Base-by-base conservation (phyloP, 208 protist genomes). In the Endotrypanum monterogeii region DNA sequence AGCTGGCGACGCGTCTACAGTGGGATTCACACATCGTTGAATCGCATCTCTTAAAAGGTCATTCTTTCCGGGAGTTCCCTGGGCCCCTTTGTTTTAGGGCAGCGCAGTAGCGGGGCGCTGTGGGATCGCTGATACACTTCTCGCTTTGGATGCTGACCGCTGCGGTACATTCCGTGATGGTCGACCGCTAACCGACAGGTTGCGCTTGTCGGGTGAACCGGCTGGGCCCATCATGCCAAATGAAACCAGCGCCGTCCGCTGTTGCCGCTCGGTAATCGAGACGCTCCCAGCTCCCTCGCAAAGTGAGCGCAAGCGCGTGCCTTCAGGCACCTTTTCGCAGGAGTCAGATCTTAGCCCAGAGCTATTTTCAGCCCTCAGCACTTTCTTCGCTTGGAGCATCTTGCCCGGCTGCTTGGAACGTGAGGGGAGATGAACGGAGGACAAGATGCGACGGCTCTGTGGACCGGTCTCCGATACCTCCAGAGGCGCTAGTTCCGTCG, bases 61-160 rank as follows among this genome's bases (percentile, higher is more conserved):
- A 23, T n/a, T 0, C 6, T 50, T 28, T 44, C 44, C n/a, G 23
- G 18, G 30, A 30, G 7, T 6, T 2, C 32, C 2, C 1, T n/a
- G 32, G 1, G n/a, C 18, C 50, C 28, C 28, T 35, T 18, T 9
- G 20, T 32, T 16, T 62, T 41, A 68, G 35, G 30, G 70, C 7
- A 72, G 70, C 1, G 70, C 63, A 7, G 76, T 76, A 54, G 70
- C 73, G 12, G 71, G 70, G 3, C 70, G 63, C n/a, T 51, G n/a
- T 51, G 20, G 35, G 12, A 41, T 8, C 3, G 39, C n/a, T 20
- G 51, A 23, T 1, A 52, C 62, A 51, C n/a, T 32, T 9, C 25
- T 72, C 46, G 23, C 25, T 8, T 30, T 57, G 0, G 73, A 83
- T 1, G 69, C 18, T 9, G 57, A 30, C 16, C 67, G 69, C 46